Base-by-base conservation (phyloP, 2,329 filamentous ascomycete genomes). In the Fusarium sulawesiense region DNA sequence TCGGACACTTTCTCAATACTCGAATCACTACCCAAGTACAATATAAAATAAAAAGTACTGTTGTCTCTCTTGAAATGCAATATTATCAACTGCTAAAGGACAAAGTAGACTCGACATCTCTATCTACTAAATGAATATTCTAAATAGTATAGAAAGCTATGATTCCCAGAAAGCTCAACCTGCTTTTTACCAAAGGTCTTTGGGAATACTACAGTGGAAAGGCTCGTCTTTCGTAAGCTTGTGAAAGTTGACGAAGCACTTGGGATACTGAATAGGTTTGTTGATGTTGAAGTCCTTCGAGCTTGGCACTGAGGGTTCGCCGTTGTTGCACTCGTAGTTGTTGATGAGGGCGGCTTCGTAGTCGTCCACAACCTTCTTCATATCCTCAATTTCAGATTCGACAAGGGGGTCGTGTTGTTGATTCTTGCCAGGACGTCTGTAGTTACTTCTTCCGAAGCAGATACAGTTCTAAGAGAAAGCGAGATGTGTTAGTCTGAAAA, bases 241-340 rank as follows among this genome's bases (percentile, higher is more conserved):
- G 21, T 34, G 21, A 11, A 56, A 56, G 20, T 32, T n/a, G n/a
- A 56, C 29, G 20, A 56, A 56, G 4, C 54, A 56, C 32, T 56
- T 56, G n/a, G 54, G 54, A 11, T 56, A 56, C 21, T 25, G 16
- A 11, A 48, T 56, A 7, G 54, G 54, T 5, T 56, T 56, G 11
- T 47, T 49, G 12, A 41, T 16, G 32, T 47, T 12, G 4, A 56
- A 41, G 16, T 56, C 44, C 20, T 56, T 56, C 11, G 16, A 8
- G 7, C 12, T 48, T 11, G 54, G 54, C 5, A 56, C 42, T 4
- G 44, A 56, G 21, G 54, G 54, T 6, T 56, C 10, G 13, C 44
- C 54, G 7, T 50, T 50, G 16, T 50, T 14, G 12, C 55, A 57
- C 25, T 57, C 55, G n/a, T 57, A 57, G 27, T 57, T 57, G 37